phyloP scores from a whole-genome alignment of 805 yeast species.

The Metschnikowia corniflorae region DNA sequence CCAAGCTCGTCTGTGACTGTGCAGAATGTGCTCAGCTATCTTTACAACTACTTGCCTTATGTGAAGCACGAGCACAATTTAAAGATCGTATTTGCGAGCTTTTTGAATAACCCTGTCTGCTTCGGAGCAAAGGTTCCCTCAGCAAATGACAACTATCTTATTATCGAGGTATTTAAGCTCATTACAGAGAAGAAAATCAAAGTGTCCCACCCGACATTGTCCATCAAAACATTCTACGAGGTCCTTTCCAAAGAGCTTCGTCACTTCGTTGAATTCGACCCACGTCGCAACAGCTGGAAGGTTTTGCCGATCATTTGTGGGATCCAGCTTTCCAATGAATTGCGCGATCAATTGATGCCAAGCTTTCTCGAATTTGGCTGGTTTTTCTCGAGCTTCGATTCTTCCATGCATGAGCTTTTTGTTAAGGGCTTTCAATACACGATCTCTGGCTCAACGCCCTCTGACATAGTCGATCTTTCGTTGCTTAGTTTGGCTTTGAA shows the following conservation, averaged over 20 bases:
- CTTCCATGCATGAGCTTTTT: constrained; percentile 26
- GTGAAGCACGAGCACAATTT: constrained; percentile 47
- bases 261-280: constrained; percentile 30
- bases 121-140: constrained; percentile 17
- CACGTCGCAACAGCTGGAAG: constrained; percentile 40
- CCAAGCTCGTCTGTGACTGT: constrained; percentile 34
- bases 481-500: constrained; percentile 35
- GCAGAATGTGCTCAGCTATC: constrained; percentile 39
- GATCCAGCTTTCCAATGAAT: constrained; percentile 33
- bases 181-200: constrained; percentile 43
- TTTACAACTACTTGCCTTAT: constrained; percentile 50
- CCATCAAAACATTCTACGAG: constrained; percentile 42
- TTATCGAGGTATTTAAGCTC: constrained; percentile 48
- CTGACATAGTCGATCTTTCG: constrained; percentile 27
- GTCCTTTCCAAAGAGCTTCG: constrained; percentile 32
- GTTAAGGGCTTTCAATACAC: constrained; percentile 23
- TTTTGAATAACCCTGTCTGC: constrained; percentile 42
- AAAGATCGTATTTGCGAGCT: constrained; percentile 40
- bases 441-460: constrained; percentile 19
- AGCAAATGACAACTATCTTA: constrained; percentile 32
- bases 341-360: constrained; percentile 31
- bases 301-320: constrained; percentile 48
- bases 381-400: constrained; percentile 38
- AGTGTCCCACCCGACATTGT: constrained; percentile 47
- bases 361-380: constrained; percentile 26